Evolutionary conservation across 306 rosid genomes (phyloP), one percentile per base, ranked within the genome.

Genomic region (Inga laurina): DNA sequence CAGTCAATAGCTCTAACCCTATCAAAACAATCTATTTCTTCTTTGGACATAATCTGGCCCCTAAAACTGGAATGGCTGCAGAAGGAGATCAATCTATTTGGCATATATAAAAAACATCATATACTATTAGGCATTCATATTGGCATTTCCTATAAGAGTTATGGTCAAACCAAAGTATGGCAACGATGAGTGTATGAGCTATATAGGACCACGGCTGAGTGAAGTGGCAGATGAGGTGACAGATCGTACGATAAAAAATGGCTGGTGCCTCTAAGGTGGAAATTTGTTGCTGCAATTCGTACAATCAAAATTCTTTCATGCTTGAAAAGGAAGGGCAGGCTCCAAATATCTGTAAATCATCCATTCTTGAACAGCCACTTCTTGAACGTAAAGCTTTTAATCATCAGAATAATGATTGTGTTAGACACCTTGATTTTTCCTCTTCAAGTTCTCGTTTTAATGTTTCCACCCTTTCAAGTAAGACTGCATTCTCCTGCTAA

Each of bases 361-460:
- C 12, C 37, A 62, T 62, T 35, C 18, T 27, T 27, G 4, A 11
- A 12, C 30, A 16, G 68, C 35, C 67, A 22, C 67, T 61, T 73
- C 65, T 69, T 43, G 69, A 59, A 70, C 49, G 46, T 19, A 82
- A 45, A 51, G 64, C 57, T 44, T 80, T 65, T 46, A 34, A n/a
- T 72, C 84, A 74, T 82, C 69, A 74, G 69, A n/a, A 24, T 4
- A 12, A 45, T 46, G 11, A 22, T 46, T 72, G 54, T 0, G 52
- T 46, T 10, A 56, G 35, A 27, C 79, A 54, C 68, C 62, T 76
- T 10, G 64, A 56, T 27, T 76, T 76, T n/a, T 76, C 79, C 51
- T 35, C 79, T 56, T 76, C 69, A 21, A 76, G 79, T 68, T 76
- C 49, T 56, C 51, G 79, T 56, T 76, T 76, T 76, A 54, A 56